Base-by-base conservation (phyloP, 768 basidiomycete genomes). In the Russula ochroleuca region DNA sequence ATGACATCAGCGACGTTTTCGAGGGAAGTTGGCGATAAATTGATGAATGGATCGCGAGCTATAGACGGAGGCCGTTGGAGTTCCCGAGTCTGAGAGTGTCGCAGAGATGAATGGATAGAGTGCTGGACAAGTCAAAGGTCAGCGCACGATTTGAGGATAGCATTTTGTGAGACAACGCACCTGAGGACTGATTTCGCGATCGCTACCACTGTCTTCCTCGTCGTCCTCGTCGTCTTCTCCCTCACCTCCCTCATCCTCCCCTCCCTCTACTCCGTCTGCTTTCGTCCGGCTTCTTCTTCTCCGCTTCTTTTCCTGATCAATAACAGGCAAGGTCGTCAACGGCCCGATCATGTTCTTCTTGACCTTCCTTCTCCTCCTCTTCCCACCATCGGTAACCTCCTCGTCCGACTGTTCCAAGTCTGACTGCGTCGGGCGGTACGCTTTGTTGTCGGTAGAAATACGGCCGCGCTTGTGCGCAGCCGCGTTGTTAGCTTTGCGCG, bases 391-490 rank as follows among this genome's bases (percentile, higher is more conserved):
- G 1, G 77, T 78, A 55, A 76, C 75, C 55, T 86, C 85, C 38
- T 85, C 86, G 8, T 85, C 84, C 9, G 82, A 81, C 45, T 76
- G 79, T 45, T 90, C 89, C 38, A 83, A 68, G 67, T 88, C 88
- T 9, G 85, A 87, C 60, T 73, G 72, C 1, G 83, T 74, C 21
- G 91, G 91, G 58, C 81, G 81, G 69, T 92, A 94, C 0, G 91
- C 91, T 72, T 88, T 90, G 75, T 92, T 91, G 72, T 93, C 92
- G 25, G 77, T 70, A 0, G 87, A 88, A 65, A 91, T 89, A 37
- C 86, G 83, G 68, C 80, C 80, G 28, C 84, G 82, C 71, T 78
- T 82, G 65, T 79, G 75, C 9, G 69, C 70, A 1, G 75, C 70
- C 25, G 69, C 65, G 11, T 72, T 65, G 31, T 17, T 48, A 25